Evolutionary conservation across 441 rosid genomes (phyloP).

Genomic region (Populus tomentosa): DNA sequence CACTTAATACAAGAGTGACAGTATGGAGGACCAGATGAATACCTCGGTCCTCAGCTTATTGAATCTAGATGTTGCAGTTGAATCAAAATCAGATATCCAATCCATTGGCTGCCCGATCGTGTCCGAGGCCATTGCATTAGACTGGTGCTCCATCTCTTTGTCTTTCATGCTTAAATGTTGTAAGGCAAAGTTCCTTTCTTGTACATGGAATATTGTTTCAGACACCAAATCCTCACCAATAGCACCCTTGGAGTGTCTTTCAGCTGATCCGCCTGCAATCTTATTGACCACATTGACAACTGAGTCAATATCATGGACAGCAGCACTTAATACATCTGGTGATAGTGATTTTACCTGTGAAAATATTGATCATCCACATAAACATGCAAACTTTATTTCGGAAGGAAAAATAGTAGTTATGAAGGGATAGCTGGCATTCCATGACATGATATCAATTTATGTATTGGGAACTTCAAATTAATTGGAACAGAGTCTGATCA

Average conservation of each 20-base stretch:
- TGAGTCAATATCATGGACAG: slow-evolving; percentile 29
- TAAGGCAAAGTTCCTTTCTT: slow-evolving; percentile 3
- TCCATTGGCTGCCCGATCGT: slow-evolving; percentile 9
- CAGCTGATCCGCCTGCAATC: slow-evolving; percentile 15
- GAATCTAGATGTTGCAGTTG: slow-evolving; percentile 21
- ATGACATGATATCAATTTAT: neutral
- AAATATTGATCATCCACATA: neutral
- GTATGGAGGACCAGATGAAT: neutral
- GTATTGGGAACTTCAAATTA: neutral
- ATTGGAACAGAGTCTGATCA: neutral
- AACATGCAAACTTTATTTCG: neutral
- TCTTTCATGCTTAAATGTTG: neutral
- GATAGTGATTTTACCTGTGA: slow-evolving; percentile 23
- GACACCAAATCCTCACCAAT: slow-evolving; percentile 24
- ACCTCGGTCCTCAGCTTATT: slow-evolving; percentile 23
- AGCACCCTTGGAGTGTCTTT: slow-evolving; percentile 18
- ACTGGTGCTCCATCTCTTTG: slow-evolving; percentile 15
- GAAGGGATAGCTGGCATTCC: neutral
- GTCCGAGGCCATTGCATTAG: slow-evolving; percentile 11
- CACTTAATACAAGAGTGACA: neutral
- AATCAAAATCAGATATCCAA: slow-evolving; percentile 16
- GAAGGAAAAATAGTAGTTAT: neutral
- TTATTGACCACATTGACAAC: slow-evolving; percentile 25
- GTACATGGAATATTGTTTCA: slow-evolving; percentile 8
- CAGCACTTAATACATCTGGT: slow-evolving; percentile 19